A percentile compares a stretch with the other conserved stretches of the same genome.
Conservation (phyloP, 2,329 filamentous ascomycete genomes). For the Rachicladosporium sp. region DNA sequence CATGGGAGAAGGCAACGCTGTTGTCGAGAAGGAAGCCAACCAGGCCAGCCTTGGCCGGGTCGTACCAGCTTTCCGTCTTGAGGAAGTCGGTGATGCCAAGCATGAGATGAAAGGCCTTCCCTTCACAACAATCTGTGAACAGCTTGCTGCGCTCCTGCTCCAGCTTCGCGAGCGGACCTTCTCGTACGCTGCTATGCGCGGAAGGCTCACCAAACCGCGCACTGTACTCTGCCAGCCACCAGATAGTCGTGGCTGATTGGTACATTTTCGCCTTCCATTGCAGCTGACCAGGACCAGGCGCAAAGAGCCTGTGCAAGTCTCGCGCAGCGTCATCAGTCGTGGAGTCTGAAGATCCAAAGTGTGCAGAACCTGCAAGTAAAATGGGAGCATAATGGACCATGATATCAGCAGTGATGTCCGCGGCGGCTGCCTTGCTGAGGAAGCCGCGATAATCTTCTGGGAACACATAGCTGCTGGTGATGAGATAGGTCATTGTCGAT, state of each 20-base stretch:
- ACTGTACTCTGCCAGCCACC: conserved; percentile 91
- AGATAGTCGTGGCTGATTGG: conserved; percentile 64
- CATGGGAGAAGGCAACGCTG: conserved; percentile 54
- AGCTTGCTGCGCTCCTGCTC: conserved; percentile 53
- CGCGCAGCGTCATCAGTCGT: conserved; percentile 56
- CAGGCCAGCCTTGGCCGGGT: conserved; percentile 72
- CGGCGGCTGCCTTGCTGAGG: conserved; percentile 52
- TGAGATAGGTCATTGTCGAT: conserved; percentile 64
- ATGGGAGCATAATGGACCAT: conserved; percentile 73
- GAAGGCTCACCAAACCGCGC: conserved; percentile 47
- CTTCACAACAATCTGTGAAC: conserved; percentile 61
- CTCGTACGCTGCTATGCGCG: conserved; percentile 1
- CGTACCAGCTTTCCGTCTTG: conserved; percentile 71
- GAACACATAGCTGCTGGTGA: conserved; percentile 61
- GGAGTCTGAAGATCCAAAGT: conserved; percentile 67
- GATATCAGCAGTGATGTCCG: conserved; percentile 65
- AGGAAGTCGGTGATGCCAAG: conserved; percentile 74
- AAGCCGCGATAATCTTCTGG: conserved; percentile 63
- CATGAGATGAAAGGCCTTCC: conserved; percentile 86
- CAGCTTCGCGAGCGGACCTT: conserved; percentile 27
- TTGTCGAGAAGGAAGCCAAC: conserved; percentile 74
- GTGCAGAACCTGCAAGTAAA: conserved; percentile 62
- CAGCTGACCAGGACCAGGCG: conserved; percentile 52
- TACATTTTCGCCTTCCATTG: conserved; percentile 63
- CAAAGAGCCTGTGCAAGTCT: conserved; percentile 56